Evolutionary conservation across 2,329 filamentous ascomycete species (phyloP), one percentile per base, ranked within the genome.

Genomic region (Penicillium brasilianum): DNA sequence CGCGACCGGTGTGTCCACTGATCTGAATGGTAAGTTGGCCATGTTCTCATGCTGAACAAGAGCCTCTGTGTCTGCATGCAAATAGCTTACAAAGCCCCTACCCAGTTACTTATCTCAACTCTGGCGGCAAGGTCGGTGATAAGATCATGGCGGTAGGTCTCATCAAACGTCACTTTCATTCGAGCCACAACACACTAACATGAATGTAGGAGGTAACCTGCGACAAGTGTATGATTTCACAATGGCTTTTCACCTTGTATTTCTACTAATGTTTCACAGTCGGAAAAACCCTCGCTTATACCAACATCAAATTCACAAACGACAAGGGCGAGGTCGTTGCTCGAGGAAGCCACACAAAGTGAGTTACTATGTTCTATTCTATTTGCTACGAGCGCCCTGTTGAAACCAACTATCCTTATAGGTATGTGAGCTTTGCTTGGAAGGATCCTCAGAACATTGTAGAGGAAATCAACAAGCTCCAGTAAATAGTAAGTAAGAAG

Each of bases 261-360:
- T 49, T 4, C 7, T 36, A 39, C 65, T 68, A 58, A 68, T 32
- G 9, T 10, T 50, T 10, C 25, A 37, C 59, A 87, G 85, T 89
- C 69, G 87, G 87, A 28, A 89, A 89, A 73, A 89, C 84, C 1
- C 76, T 89, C 37, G 87, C 87, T 7, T 90, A 82, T 69, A 90
- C 87, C 0, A 84, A 80, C 3, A 86, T 89, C 65, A 81, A 80
- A 51, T 90, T 90, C 72, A 81, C 77, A 60, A 88, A 89, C 66
- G 76, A 71, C 16, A 83, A 85, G 59, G 81, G 86, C 51, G 82
- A 89, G 54, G 62, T 89, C 9, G 83, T 90, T 57, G 87, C 87
- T 2, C 78, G 87, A 60, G 87, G 87, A 3, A 89, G 87, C 68
- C 87, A 90, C 74, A 90, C 87, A 2, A 90, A 90, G 81, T 87